Percentiles rank a stretch among this genome's conserved stretches.
Evolutionary conservation across 192 early-diverging fungal species (phyloP).

Genomic region (Entophlyctis luteolus): DNA sequence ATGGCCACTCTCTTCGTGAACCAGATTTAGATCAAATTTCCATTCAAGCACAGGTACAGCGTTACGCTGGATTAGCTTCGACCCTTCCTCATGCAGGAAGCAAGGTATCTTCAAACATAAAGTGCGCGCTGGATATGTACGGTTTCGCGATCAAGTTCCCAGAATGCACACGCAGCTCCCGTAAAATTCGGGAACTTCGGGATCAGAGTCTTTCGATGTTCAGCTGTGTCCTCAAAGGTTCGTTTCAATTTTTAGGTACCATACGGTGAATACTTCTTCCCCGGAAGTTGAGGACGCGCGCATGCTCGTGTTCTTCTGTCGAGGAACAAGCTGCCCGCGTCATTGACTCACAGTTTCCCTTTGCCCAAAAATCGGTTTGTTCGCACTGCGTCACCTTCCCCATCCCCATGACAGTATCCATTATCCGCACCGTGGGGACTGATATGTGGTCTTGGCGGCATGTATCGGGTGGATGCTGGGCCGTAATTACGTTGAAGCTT

Average conservation of each 20-base stretch:
- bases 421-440: too few relatives aligned
- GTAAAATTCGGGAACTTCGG: conserved; percentile 55
- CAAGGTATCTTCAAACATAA: conserved; percentile 72
- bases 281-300: not conserved
- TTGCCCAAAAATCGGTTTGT: not conserved
- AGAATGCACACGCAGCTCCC: conserved; percentile 58
- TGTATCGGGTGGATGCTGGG: too few relatives aligned
- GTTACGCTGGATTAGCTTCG: conserved; percentile 74
- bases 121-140: conserved; percentile 79
- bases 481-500: too few relatives aligned
- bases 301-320: not conserved
- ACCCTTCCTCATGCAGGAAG: conserved; percentile 56
- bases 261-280: too few relatives aligned
- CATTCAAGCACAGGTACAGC: conserved; percentile 70
- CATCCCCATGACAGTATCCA: not conserved
- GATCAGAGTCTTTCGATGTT: too few relatives aligned
- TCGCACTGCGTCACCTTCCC: not conserved
- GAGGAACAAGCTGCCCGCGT: not conserved
- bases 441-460: too few relatives aligned
- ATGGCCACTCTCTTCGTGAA: conserved; percentile 77
- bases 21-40: conserved; percentile 78
- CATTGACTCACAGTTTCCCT: not conserved
- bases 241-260: too few relatives aligned
- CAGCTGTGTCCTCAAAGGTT: too few relatives aligned
- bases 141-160: conserved; percentile 65